Conservation (phyloP, 225 moss, liverwort and hornwort species). For the Pseudisothecium myosuroides region DNA sequence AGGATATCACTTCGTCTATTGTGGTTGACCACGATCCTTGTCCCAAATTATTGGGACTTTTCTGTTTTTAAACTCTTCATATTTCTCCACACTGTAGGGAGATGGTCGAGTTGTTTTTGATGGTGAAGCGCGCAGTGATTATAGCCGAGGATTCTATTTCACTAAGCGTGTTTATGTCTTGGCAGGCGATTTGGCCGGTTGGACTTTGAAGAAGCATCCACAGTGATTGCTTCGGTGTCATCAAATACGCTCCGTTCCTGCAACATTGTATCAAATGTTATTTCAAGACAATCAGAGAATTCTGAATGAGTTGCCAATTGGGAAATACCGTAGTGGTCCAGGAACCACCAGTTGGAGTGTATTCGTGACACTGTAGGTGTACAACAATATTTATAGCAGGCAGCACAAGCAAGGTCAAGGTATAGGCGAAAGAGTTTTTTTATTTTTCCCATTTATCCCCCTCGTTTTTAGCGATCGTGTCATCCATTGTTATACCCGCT, state of each 20-base stretch:
- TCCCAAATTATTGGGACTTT: neutral
- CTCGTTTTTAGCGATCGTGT: neutral
- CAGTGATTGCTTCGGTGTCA: constrained; percentile 48
- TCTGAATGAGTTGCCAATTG: constrained; percentile 5
- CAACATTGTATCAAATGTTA: constrained; percentile 18
- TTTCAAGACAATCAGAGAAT: constrained; percentile 6
- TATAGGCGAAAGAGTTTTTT: constrained; percentile 10
- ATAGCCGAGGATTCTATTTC: neutral
- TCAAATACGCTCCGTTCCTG: constrained; percentile 9
- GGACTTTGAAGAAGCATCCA: constrained; percentile 53
- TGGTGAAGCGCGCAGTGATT: neutral
- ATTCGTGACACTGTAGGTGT: constrained; percentile 25
- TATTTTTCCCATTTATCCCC: neutral
- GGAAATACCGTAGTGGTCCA: constrained; percentile 3
- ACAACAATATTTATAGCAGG: constrained; percentile 24
- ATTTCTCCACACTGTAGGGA: neutral
- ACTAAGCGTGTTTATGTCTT: neutral
- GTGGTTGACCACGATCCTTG: neutral
- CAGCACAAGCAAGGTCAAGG: constrained; percentile 12
- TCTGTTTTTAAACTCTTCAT: neutral
- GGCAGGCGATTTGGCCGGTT: constrained; percentile 57
- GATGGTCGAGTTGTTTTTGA: neutral
- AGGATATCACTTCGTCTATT: neutral
- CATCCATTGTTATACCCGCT: constrained; percentile 25
- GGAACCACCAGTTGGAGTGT: constrained; percentile 19